Evolutionary conservation across 2,329 filamentous ascomycete species (phyloP).

Genomic region (Epichloe hybrida): DNA sequence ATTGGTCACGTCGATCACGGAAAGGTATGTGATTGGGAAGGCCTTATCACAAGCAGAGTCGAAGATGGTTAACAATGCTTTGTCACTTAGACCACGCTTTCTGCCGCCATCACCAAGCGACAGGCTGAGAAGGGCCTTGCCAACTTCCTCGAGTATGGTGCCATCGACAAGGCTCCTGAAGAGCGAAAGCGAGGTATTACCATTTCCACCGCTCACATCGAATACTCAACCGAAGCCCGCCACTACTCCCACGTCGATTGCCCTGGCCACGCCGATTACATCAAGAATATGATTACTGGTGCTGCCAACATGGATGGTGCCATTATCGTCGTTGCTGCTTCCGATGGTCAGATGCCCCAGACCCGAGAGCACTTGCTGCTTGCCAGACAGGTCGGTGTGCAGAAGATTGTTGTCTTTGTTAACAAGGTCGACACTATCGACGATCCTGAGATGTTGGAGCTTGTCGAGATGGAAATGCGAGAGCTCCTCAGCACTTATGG

Average conservation of each 20-base stretch:
- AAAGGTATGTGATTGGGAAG: conserved; percentile 50
- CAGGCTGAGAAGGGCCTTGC: conserved; percentile 90
- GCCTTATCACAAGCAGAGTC: background rate
- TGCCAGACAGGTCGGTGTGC: conserved; percentile 93
- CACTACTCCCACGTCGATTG: conserved; percentile 99
- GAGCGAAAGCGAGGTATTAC: conserved; percentile 99
- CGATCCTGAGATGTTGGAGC: conserved; percentile 98
- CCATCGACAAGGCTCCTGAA: conserved; percentile 98
- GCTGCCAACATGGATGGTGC: conserved; percentile 98
- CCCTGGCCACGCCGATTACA: conserved; percentile 99
- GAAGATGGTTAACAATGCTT: background rate
- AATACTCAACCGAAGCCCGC: conserved; percentile 85
- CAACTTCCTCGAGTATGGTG: conserved; percentile 90
- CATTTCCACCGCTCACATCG: conserved; percentile 95
- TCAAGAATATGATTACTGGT: conserved; percentile 99
- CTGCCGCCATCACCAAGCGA: conserved; percentile 96
- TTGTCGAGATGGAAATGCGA: conserved; percentile 99
- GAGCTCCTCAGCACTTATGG: conserved; percentile 86
- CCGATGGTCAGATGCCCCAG: conserved; percentile 99
- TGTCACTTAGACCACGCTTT: conserved; percentile 73
- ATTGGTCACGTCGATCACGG: conserved; percentile 99
- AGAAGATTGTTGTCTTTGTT: conserved; percentile 97
- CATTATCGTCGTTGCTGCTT: conserved; percentile 96
- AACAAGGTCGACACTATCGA: conserved; percentile 98
- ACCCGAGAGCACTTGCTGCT: conserved; percentile 96